phyloP scores from a whole-genome alignment of 352 stramenopile species.

The Achlya hypogyna region DNA sequence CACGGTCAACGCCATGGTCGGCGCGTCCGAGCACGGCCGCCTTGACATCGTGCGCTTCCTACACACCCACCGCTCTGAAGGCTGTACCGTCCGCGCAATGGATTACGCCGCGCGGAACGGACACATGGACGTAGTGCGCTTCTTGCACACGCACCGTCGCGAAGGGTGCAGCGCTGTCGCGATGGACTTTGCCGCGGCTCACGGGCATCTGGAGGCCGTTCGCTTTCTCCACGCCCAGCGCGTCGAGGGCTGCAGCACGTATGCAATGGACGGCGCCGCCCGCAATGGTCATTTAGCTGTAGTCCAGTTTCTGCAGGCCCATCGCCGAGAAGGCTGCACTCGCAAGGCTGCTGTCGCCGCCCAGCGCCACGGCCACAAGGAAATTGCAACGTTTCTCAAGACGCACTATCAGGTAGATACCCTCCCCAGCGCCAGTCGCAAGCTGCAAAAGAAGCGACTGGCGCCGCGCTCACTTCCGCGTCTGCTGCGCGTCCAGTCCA shows the following conservation, averaged over 20 bases:
- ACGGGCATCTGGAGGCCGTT: slow-evolving; percentile 20
- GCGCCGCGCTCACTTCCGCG: neutral
- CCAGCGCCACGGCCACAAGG: neutral
- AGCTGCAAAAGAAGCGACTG: neutral
- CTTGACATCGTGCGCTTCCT: slow-evolving; percentile 11
- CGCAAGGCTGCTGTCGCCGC: slow-evolving; percentile 6
- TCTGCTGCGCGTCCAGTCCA: neutral
- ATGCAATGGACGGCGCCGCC: slow-evolving; percentile 19
- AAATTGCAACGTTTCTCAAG: neutral
- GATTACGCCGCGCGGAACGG: slow-evolving; percentile 27
- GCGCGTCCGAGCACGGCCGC: slow-evolving; percentile 9
- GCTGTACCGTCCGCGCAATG: slow-evolving; percentile 25
- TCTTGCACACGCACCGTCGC: slow-evolving; percentile 21
- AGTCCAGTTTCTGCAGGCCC: slow-evolving; percentile 10
- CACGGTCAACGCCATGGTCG: slow-evolving; percentile 22
- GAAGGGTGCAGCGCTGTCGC: slow-evolving; percentile 24
- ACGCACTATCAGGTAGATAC: neutral
- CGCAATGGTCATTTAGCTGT: slow-evolving; percentile 15
- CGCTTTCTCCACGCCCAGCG: slow-evolving; percentile 17
- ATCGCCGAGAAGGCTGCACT: slow-evolving; percentile 19
- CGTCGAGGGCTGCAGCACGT: slow-evolving; percentile 19
- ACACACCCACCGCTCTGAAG: slow-evolving; percentile 20
- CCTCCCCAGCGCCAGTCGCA: neutral
- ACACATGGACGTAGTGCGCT: slow-evolving; percentile 26
- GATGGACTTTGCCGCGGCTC: slow-evolving; percentile 23